Base-by-base conservation (phyloP, 495 filamentous ascomycete genomes). In the Emericellopsis terricola region DNA sequence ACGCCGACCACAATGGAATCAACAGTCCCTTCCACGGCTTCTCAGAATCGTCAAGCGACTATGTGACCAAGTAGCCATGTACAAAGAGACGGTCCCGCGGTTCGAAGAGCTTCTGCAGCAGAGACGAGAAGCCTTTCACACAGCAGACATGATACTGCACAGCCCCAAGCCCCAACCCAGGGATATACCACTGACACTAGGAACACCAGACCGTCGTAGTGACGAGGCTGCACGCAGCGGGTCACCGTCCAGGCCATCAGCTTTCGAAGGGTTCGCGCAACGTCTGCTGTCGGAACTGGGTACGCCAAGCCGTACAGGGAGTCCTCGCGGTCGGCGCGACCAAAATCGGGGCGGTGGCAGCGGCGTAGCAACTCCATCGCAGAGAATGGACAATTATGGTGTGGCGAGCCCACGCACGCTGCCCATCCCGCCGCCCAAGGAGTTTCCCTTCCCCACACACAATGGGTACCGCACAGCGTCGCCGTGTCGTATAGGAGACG, bases 61-160 rank as follows among this genome's bases (percentile, higher is more conserved):
- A 0, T 71, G 75, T 5, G 60, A 68, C 17, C 71, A 82, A 43
- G 63, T 85, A 18, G 56, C 65, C 21, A 53, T 63, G 2, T 83
- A 78, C 55, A 67, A 74, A 28, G 52, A 60, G n/a, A 69, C 77
- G 8, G 61, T 89, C 2, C 71, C 78, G 0, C 71, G 82, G 19
- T 84, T 89, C 44, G 76, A 86, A 38, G 71, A 79, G 15, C 63
- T 84, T 6, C 55, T 89, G 17, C 68, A 78, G 29, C 77, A 81
- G 40, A 74, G 80, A 11, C 71, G 76, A 14, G 68, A 73, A 34
- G 64, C 68, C 1, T 78, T 80, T 45, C 65, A 73, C 39, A 68
- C 72, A 3, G 60, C 68, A 6, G 72, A 59, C 39, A 43, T 45
- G 15, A 43, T 47, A 19, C 35, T 45, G 17, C 28, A 31, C 19